Evolutionary conservation across 179 eudicot genomes (phyloP).

Genomic region (Heliamphora pulchella): DNA sequence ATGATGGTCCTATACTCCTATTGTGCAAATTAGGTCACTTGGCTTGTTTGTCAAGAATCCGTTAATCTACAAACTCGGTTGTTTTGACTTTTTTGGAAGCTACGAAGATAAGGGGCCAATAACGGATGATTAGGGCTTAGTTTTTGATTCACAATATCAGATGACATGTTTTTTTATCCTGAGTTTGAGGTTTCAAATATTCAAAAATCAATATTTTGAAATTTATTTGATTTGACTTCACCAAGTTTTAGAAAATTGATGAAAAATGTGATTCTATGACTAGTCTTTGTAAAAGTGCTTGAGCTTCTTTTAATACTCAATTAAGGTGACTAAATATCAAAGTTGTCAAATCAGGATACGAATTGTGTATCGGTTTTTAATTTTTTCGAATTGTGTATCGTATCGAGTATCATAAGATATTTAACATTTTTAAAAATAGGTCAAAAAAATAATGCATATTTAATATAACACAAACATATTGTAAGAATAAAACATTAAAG

Average conservation of each 20-base stretch:
- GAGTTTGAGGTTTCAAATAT: not conserved
- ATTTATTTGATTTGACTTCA: not conserved
- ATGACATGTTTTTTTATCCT: not conserved
- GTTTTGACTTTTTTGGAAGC: not conserved
- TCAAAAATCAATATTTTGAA: not conserved
- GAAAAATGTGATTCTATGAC: not conserved
- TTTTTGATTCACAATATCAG: not conserved
- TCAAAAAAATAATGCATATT: no score
- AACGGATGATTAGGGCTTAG: not conserved
- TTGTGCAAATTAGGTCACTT: not conserved
- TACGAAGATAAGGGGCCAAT: not conserved
- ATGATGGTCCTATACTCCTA: not conserved
- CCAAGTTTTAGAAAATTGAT: not conserved
- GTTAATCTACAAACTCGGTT: not conserved
- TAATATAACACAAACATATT: no score
- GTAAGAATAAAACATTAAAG: no score
- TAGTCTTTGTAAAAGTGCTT: not conserved
- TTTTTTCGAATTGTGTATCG: no score
- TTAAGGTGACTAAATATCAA: no score
- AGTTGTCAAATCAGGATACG: no score
- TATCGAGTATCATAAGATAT: no score
- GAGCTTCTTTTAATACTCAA: no score
- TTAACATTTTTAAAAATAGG: no score
- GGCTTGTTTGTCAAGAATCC: not conserved
- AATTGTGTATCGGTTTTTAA: no score